Conservation (phyloP, 331 rosid species). For the Phaseolus coccineus region DNA sequence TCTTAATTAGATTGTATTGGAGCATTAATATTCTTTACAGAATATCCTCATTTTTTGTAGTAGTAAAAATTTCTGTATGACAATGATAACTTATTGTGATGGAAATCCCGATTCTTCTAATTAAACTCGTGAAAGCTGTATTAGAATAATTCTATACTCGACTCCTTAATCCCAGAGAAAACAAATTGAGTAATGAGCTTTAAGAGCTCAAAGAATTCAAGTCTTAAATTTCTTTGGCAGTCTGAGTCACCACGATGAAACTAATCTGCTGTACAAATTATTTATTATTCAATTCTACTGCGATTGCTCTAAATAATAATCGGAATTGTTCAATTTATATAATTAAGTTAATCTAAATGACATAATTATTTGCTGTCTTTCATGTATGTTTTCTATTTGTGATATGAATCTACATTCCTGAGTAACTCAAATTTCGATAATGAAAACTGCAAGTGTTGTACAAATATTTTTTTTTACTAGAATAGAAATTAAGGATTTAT, state of each 20-base stretch:
- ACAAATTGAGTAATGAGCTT: conserved; percentile 4
- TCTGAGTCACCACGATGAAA: conserved; percentile 1
- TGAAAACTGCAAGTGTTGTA: neutral
- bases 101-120: conserved; percentile 18
- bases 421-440: neutral
- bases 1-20: conserved; percentile 41
- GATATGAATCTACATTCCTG: no score
- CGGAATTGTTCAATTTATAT: neutral
- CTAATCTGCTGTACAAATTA: neutral
- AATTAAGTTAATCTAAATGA: neutral
- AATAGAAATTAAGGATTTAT: no score
- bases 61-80: conserved; percentile 28
- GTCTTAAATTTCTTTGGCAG: conserved; percentile 1
- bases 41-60: conserved; percentile 24
- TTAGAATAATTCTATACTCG: conserved; percentile 24
- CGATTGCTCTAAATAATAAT: neutral
- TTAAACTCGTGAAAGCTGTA: conserved; percentile 26
- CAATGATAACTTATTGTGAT: conserved; percentile 24
- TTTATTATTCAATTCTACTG: neutral
- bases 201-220: neutral
- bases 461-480: no score
- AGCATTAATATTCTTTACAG: conserved; percentile 22
- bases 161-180: conserved; percentile 1
- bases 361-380: neutral
- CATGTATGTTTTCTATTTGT: neutral